Evolutionary conservation across 176 grass and related monocot genomes (phyloP).

Genomic region (Otatea glauca): DNA sequence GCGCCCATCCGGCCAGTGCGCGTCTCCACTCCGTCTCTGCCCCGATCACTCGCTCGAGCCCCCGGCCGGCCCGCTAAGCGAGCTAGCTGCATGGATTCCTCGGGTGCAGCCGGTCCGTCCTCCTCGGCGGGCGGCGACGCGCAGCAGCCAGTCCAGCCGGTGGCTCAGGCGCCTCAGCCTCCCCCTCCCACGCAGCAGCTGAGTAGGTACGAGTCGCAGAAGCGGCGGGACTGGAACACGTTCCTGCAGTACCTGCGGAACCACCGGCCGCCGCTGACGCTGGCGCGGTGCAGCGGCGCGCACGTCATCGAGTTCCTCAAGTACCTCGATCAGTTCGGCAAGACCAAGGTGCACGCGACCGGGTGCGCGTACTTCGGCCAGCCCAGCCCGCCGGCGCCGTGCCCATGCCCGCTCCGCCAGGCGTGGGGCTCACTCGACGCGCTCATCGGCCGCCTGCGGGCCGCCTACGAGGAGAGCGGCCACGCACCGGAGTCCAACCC

Average conservation of each 20-base stretch:
- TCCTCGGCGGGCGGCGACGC: slow-evolving; percentile 21
- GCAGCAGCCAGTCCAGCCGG: slow-evolving; percentile 27
- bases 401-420: slow-evolving; percentile 87
- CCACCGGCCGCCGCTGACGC: slow-evolving; percentile 90
- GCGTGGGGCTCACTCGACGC: slow-evolving; percentile 96
- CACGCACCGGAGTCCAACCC: slow-evolving; percentile 87
- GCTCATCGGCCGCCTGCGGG: slow-evolving; percentile 89
- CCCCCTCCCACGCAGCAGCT: slow-evolving; percentile 44
- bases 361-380: slow-evolving; percentile 87
- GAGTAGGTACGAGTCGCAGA: slow-evolving; percentile 97
- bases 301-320: slow-evolving; percentile 98
- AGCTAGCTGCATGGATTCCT: slow-evolving; percentile 41
- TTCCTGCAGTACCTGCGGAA: slow-evolving; percentile 99
- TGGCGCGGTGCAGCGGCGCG: slow-evolving; percentile 91
- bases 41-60: slow-evolving; percentile 2
- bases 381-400: slow-evolving; percentile 79
- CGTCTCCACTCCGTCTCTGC: slow-evolving; percentile 29
- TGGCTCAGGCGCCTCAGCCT: slow-evolving; percentile 25
- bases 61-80: slow-evolving; percentile 12
- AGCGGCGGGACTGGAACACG: slow-evolving; percentile 98
- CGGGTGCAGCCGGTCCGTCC: slow-evolving; percentile 28
- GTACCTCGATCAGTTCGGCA: slow-evolving; percentile 98
- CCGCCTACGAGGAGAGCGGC: slow-evolving; percentile 94
- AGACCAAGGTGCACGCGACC: slow-evolving; percentile 88
- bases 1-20: not conserved